Conservation (phyloP, 768 basidiomycete genomes). For the Cystofilobasidium capitatum region DNA sequence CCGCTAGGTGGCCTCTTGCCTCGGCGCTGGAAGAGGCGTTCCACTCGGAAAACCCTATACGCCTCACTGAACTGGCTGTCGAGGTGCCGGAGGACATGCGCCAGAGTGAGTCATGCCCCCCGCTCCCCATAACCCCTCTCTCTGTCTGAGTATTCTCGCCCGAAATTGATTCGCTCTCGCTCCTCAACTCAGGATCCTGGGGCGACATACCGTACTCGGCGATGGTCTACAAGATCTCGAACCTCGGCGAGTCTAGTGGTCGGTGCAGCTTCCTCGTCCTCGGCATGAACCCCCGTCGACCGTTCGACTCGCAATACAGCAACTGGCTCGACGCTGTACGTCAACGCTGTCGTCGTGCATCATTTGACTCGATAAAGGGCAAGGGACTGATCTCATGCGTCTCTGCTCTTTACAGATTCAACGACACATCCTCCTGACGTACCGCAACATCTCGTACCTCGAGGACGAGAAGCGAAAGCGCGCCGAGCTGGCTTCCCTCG, state of each 20-base stretch:
- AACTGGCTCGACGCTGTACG: conserved; percentile 32
- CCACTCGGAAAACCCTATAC: background rate
- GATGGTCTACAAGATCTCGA: conserved; percentile 14
- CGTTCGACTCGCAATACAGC: conserved; percentile 31
- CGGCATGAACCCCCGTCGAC: conserved; percentile 34
- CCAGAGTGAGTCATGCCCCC: background rate
- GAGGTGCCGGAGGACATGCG: conserved; percentile 3
- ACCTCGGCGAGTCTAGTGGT: background rate
- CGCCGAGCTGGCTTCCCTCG: conserved; percentile 26
- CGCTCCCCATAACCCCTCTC: background rate
- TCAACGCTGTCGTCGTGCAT: background rate
- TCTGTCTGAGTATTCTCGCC: background rate
- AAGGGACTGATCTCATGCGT: no score
- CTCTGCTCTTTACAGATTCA: background rate
- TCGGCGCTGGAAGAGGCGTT: background rate
- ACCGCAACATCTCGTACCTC: conserved; percentile 25
- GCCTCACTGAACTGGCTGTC: background rate
- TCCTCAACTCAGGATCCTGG: background rate
- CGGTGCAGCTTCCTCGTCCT: conserved; percentile 28
- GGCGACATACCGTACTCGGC: conserved; percentile 3
- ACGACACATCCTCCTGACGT: background rate
- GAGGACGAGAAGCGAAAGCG: conserved; percentile 33
- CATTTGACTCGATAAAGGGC: background rate
- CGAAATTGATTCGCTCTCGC: background rate
- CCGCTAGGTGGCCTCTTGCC: background rate